phyloP scores from a whole-genome alignment of 2,329 filamentous ascomycete species.

The Pseudodiploospora longispora region DNA sequence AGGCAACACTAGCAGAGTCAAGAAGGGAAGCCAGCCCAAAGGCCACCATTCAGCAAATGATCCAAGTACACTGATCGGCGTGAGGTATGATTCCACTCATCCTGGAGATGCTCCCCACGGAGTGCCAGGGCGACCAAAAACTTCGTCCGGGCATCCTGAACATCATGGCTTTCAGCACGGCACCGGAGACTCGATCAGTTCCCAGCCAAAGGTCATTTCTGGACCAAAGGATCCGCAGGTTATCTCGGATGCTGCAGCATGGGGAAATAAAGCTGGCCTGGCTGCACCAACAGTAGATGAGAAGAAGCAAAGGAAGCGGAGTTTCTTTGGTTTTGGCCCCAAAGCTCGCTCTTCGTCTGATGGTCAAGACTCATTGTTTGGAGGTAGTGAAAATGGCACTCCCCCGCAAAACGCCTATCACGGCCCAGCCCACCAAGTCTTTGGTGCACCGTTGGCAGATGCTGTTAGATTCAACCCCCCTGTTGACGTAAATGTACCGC shows the following conservation, averaged over 20 bases:
- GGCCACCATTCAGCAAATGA: conserved; percentile 28
- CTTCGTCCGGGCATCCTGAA: conserved; percentile 25
- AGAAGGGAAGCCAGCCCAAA: conserved; percentile 24
- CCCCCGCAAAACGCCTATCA: conserved; percentile 33
- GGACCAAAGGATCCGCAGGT: conserved; percentile 75
- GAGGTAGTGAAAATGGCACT: conserved; percentile 39
- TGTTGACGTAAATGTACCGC: conserved; percentile 59
- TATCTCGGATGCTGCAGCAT: conserved; percentile 74
- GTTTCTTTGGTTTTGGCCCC: conserved; percentile 63
- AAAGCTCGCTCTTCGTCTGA: conserved; percentile 53
- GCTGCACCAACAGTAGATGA: conserved; percentile 54
- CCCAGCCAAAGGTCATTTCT: conserved; percentile 57
- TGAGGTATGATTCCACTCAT: conserved; percentile 50
- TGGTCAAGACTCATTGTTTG: conserved; percentile 47
- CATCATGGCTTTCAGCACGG: conserved; percentile 25
- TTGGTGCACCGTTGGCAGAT: conserved; percentile 77
- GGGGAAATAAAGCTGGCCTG: conserved; percentile 68
- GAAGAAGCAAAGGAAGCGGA: conserved; percentile 72
- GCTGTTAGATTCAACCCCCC: conserved; percentile 77
- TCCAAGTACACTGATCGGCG: conserved; percentile 44
- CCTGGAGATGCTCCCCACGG: conserved; percentile 43
- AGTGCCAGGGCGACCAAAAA: conserved; percentile 28
- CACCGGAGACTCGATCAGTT: conserved; percentile 26
- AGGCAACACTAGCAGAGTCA: conserved; percentile 15
- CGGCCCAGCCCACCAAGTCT: conserved; percentile 61